phyloP scores from a whole-genome alignment of 1,284 basidiomycete species.

The Ganoderma sinense region DNA sequence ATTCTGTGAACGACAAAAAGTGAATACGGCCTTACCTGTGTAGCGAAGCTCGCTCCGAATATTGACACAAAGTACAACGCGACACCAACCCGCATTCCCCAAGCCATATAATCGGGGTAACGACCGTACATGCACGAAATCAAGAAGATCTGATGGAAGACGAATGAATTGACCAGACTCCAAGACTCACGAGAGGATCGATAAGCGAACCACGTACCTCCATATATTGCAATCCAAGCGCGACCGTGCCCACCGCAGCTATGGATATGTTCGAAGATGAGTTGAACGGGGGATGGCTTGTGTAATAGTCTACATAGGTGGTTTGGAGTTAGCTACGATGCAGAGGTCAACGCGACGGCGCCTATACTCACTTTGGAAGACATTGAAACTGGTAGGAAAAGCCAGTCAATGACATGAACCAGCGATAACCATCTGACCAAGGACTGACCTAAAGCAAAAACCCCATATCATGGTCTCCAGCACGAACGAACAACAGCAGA shows the following conservation, averaged over 20 bases:
- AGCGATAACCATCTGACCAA: not conserved
- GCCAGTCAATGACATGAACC: not conserved
- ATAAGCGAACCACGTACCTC: too few species aligned
- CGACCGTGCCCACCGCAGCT: slow-evolving; percentile 29
- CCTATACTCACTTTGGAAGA: slow-evolving; percentile 26
- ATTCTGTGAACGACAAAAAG: not conserved
- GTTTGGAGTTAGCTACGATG: slow-evolving; percentile 24
- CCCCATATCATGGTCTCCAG: slow-evolving; percentile 51
- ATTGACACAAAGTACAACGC: slow-evolving; percentile 31
- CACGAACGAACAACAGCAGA: slow-evolving; percentile 25
- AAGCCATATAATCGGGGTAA: slow-evolving; percentile 33
- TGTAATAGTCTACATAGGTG: slow-evolving; percentile 27
- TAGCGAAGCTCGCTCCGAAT: slow-evolving; percentile 37
- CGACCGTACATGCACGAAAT: slow-evolving; percentile 34
- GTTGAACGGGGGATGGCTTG: slow-evolving; percentile 31
- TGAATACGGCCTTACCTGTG: slow-evolving; percentile 18
- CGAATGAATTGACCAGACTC: too few species aligned
- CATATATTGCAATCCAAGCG: slow-evolving; percentile 32
- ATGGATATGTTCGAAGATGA: slow-evolving; percentile 26
- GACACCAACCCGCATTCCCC: slow-evolving; percentile 35
- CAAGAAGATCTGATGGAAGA: too few species aligned
- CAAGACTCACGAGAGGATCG: too few species aligned
- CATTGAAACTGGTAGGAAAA: slow-evolving; percentile 24
- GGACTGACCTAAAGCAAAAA: slow-evolving; percentile 25
- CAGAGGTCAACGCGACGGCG: not conserved